Evolutionary conservation across 2,329 filamentous ascomycete species (phyloP), one percentile per base, ranked within the genome.

Genomic region (Escovopsis weberi): DNA sequence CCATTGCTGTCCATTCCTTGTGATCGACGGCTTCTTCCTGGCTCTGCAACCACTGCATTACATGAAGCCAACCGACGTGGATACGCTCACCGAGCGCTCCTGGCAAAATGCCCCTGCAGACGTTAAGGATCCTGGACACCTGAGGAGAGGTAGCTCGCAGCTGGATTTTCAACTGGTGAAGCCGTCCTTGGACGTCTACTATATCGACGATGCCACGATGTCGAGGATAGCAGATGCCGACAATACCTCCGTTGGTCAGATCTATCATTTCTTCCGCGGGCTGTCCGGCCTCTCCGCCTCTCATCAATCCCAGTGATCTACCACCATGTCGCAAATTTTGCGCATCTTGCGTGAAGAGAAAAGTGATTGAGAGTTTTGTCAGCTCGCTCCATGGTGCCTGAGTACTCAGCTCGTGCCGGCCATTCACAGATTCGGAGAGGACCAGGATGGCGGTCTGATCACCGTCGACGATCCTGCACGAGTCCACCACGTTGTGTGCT

Each of bases 301-400:
- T 6, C 8, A 43, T 71, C 69, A 15, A 69, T 59, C 8, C 28
- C 28, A 11, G 28, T 43, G 63, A 63, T 37, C 70, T 69, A 15
- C 70, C 68, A 39, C 66, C 61, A 47, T 74, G 75, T 42, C 75
- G 74, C 33, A 83, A 62, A 44, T 69, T 74, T 51, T 74, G 70
- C 26, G 72, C 65, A 48, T 82, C 76, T 44, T 78, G 70, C 19
- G 77, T 58, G 45, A 70, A 69, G 18, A 86, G 63, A 26, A 69
- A 51, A 2, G 82, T 79, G 2, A 86, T 60, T 0, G 70, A 65
- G n/a, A 87, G 62, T 37, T 76, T 77, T n/a, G 78, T 75, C 11
- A 82, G 67, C 41, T 73, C 72, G 44, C 80, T 79, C 83, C 83
- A 88, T 1, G 82, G 82, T 6, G 81, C 81, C 58, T 87, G 82